phyloP scores from a whole-genome alignment of 805 yeast species.

The Kregervanrija pseudodelftensis region DNA sequence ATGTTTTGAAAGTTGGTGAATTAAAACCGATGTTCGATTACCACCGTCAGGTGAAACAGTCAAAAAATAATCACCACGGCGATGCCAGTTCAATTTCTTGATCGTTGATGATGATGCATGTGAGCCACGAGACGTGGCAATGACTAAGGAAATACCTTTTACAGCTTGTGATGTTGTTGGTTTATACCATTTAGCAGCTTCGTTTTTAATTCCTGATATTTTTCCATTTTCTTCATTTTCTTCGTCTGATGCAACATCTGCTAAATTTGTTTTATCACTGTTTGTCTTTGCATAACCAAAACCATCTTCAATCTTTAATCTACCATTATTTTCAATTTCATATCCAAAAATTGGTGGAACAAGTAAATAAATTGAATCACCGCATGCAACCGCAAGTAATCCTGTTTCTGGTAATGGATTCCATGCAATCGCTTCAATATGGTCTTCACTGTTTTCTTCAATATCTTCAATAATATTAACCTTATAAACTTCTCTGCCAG shows the following conservation, averaged over 20 bases:
- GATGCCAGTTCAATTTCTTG: slow-evolving; percentile 88
- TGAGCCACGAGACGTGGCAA: slow-evolving; percentile 42
- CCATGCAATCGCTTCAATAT: slow-evolving; percentile 81
- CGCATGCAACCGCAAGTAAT: slow-evolving; percentile 78
- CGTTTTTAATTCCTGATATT: slow-evolving; percentile 29
- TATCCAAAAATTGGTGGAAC: slow-evolving; percentile 91
- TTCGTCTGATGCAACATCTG: slow-evolving; percentile 32
- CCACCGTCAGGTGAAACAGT: slow-evolving; percentile 94
- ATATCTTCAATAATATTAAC: slow-evolving; percentile 39
- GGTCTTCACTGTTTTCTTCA: slow-evolving; percentile 59
- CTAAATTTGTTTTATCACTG: slow-evolving; percentile 20
- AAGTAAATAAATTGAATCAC: slow-evolving; percentile 67
- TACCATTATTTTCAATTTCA: slow-evolving; percentile 76
- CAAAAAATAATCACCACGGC: slow-evolving; percentile 95
- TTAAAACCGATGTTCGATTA: slow-evolving; percentile 71
- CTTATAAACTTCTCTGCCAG: slow-evolving; percentile 88
- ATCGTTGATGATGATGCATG: slow-evolving; percentile 47
- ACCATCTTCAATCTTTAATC: slow-evolving; percentile 76
- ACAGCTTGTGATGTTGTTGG: slow-evolving; percentile 57
- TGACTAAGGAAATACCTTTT: slow-evolving; percentile 65
- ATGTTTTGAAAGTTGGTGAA: slow-evolving; percentile 93
- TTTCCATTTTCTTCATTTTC: slow-evolving; percentile 32
- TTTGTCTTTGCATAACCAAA: slow-evolving; percentile 67
- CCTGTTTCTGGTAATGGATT: slow-evolving; percentile 72
- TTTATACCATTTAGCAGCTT: slow-evolving; percentile 75